A percentile compares a stretch with the other conserved stretches of the same genome.
These are phyloP conservation scores for Malassezia cuniculi DNA, from an alignment of 1,284 basidiomycete species.

Conservation along the genomic window DNA sequence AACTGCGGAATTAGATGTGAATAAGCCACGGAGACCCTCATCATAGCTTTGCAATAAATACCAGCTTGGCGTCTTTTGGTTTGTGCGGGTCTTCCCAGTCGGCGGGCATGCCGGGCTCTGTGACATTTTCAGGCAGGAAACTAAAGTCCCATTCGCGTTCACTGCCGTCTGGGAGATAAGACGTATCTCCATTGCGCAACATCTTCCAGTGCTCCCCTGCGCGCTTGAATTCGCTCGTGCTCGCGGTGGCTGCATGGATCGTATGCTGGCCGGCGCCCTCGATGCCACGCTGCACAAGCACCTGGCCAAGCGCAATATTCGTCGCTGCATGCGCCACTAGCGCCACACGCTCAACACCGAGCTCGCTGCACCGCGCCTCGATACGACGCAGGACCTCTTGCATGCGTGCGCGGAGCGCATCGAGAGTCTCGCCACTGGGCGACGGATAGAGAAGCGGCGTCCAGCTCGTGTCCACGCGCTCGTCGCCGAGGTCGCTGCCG, in stretches of 20 bases:
- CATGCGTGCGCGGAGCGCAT: conserved; percentile 55
- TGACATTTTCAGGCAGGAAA: conserved; percentile 24
- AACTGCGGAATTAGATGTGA: too few species aligned
- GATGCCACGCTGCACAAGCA: conserved; percentile 50
- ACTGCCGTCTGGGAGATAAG: conserved; percentile 49
- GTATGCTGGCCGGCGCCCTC: conserved; percentile 40
- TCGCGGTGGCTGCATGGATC: conserved; percentile 34
- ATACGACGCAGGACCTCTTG: conserved; percentile 50
- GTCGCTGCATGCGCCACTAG: conserved; percentile 69
- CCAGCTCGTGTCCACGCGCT: conserved; percentile 50
- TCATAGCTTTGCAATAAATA: neutral
- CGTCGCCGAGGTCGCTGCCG: too few species aligned
- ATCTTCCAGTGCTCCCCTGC: conserved; percentile 17
- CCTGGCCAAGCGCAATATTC: conserved; percentile 57
- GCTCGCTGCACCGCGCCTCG: conserved; percentile 17
- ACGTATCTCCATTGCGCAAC: conserved; percentile 27
- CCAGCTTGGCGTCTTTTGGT: conserved; percentile 2
- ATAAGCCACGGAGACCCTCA: neutral
- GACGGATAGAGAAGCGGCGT: conserved; percentile 57
- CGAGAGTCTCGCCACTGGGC: conserved; percentile 59
- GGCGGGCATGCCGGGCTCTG: conserved; percentile 26
- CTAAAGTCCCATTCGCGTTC: conserved; percentile 60
- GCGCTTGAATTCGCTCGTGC: conserved; percentile 28
- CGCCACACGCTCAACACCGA: conserved; percentile 51
- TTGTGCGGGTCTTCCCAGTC: conserved; percentile 23